Conservation (phyloP, 441 rosid genomes). For the Pelargonium myrrhifolium region DNA sequence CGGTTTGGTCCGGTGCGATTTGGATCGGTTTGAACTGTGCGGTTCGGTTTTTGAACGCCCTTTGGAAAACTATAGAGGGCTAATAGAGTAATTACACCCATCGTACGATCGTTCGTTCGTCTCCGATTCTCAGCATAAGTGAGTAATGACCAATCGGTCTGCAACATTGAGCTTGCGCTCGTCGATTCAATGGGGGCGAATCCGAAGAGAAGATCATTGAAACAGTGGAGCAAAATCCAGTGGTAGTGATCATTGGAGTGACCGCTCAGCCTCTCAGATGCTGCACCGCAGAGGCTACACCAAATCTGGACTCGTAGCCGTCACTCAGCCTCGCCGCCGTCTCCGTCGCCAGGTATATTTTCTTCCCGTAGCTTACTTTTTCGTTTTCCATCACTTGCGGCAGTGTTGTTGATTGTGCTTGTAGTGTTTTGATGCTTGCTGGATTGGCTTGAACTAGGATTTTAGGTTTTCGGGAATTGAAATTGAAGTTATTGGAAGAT, state of each 20-base stretch:
- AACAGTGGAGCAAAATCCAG: conserved; percentile 64
- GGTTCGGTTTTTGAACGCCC: background rate
- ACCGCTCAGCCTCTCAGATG: conserved; percentile 93
- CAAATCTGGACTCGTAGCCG: conserved; percentile 61
- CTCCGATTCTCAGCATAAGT: background rate
- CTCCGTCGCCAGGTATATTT: conserved; percentile 68
- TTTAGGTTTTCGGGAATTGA: background rate
- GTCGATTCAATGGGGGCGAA: conserved; percentile 38
- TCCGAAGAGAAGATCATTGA: conserved; percentile 62
- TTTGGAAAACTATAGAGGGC: background rate
- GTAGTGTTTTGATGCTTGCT: conserved; percentile 3
- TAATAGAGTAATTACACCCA: background rate
- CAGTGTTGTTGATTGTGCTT: background rate
- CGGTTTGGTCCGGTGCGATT: too few species aligned
- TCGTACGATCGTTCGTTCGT: background rate
- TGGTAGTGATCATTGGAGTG: conserved; percentile 80
- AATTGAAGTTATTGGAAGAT: background rate
- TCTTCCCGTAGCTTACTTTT: background rate
- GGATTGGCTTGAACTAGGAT: background rate
- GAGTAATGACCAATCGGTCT: background rate
- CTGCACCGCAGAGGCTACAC: conserved; percentile 74
- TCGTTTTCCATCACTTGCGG: background rate
- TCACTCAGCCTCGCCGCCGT: conserved; percentile 99
- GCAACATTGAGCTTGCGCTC: conserved; percentile 10
- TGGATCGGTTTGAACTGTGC: too few species aligned